phyloP scores from a whole-genome alignment of 305 asterid species.

The Stenogyne calaminthoides region DNA sequence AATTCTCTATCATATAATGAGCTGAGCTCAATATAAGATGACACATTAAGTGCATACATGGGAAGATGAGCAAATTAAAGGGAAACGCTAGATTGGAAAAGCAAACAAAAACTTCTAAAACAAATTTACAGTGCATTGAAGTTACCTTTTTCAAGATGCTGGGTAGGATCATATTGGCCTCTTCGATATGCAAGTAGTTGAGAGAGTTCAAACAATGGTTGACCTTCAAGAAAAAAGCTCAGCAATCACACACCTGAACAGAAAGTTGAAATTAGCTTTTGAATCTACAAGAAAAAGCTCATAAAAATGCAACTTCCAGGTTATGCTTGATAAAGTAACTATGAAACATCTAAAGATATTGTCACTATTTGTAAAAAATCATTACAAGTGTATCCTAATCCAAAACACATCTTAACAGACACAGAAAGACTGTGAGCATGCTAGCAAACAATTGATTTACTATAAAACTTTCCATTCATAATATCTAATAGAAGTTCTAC shows the following conservation, averaged over 20 bases:
- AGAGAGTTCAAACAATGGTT: conserved; percentile 93
- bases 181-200: conserved; percentile 98
- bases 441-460: conserved; percentile 15
- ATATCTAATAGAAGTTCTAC: conserved; percentile 10
- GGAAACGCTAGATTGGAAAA: conserved; percentile 2
- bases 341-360: conserved; percentile 19
- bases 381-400: conserved; percentile 13
- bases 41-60: conserved; percentile 22
- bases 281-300: conserved; percentile 20
- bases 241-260: conserved; percentile 95
- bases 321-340: conserved; percentile 13
- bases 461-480: conserved; percentile 7
- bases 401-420: conserved; percentile 7
- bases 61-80: conserved; percentile 21
- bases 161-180: conserved; percentile 99
- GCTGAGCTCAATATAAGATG: conserved; percentile 16
- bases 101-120: conserved; percentile 11
- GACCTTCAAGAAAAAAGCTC: conserved; percentile 99
- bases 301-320: conserved; percentile 16
- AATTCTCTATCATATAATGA: conserved; percentile 13
- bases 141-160: conserved; percentile 90
- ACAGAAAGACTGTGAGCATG: conserved; percentile 15
- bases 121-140: conserved; percentile 21
- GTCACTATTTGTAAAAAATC: background rate
- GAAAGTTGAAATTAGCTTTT: conserved; percentile 34